Percentiles rank a stretch among this genome's conserved stretches.
Evolutionary conservation across 768 basidiomycete species (phyloP).

Genomic region (Albatrellus ellisii): DNA sequence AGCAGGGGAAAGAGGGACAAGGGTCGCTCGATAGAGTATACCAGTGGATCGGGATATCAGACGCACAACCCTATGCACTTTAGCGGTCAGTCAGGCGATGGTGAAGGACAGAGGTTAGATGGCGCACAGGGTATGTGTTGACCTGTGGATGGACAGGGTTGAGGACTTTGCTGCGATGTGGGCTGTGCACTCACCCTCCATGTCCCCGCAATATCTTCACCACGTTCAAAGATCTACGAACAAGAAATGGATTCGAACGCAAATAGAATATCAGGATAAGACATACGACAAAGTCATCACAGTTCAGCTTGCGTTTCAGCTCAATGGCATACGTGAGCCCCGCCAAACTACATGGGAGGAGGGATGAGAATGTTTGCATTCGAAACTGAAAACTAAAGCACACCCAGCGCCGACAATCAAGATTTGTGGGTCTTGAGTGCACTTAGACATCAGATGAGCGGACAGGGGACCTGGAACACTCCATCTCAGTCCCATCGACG

Average conservation of each 20-base stretch:
- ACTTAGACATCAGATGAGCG: too few relatives aligned
- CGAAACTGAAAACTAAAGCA: background rate
- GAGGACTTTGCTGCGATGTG: background rate
- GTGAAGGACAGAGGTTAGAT: background rate
- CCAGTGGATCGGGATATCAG: constrained; percentile 1
- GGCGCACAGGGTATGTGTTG: constrained; percentile 8
- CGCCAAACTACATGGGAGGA: background rate
- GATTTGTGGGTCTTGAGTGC: background rate
- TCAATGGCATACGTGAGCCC: background rate
- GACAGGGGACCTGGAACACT: too few relatives aligned
- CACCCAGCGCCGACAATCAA: background rate
- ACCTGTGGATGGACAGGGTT: background rate
- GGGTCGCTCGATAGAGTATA: constrained; percentile 1
- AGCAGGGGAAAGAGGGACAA: background rate
- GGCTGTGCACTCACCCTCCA: background rate
- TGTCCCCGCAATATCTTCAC: constrained; percentile 2
- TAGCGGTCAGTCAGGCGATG: constrained; percentile 10
- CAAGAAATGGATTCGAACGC: background rate
- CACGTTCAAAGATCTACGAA: constrained; percentile 3
- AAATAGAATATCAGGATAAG: background rate
- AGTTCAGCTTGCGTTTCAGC: background rate
- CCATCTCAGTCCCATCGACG: too few relatives aligned
- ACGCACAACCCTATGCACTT: background rate
- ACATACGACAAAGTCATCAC: background rate
- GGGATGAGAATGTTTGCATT: background rate